Percentiles rank a stretch among this genome's conserved stretches.
phyloP scores from a whole-genome alignment of 2,329 filamentous ascomycete species.

The Aureobasidium sp. region DNA sequence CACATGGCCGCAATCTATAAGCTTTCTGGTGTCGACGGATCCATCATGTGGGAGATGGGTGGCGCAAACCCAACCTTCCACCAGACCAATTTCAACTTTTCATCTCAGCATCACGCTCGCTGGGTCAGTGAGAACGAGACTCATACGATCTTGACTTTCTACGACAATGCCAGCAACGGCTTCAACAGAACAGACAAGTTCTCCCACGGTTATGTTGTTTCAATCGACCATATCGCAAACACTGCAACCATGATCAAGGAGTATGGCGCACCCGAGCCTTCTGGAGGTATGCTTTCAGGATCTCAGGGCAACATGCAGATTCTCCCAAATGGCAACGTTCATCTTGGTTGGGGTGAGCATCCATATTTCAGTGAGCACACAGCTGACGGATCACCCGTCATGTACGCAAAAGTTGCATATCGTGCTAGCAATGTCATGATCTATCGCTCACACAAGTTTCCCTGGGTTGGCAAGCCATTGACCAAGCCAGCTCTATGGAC shows the following conservation, averaged over 20 bases:
- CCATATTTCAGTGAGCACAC: slow-evolving; percentile 36
- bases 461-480: slow-evolving; percentile 42
- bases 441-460: slow-evolving; percentile 47
- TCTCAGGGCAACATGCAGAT: slow-evolving; percentile 48
- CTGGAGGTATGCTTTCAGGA: slow-evolving; percentile 37
- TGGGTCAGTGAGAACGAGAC: slow-evolving; percentile 37
- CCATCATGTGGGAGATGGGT: slow-evolving; percentile 42
- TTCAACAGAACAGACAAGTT: slow-evolving; percentile 31
- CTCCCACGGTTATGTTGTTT: slow-evolving; percentile 39
- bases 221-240: slow-evolving; percentile 34
- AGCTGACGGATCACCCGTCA: slow-evolving; percentile 41
- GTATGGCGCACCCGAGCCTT: slow-evolving; percentile 39
- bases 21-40: slow-evolving; percentile 36
- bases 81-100: slow-evolving; percentile 38
- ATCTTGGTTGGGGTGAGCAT: slow-evolving; percentile 49
- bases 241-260: slow-evolving; percentile 39
- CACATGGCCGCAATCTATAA: slow-evolving; percentile 40
- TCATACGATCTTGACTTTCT: slow-evolving; percentile 45
- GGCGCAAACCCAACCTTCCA: slow-evolving; percentile 40
- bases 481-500: slow-evolving; percentile 31
- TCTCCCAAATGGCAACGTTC: slow-evolving; percentile 43
- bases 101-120: slow-evolving; percentile 46
- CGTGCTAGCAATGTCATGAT: slow-evolving; percentile 36
- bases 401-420: slow-evolving; percentile 42
- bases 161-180: slow-evolving; percentile 45